Evolutionary conservation across 1,284 basidiomycete genomes (phyloP), one percentile per base, ranked within the genome.

Genomic region (Marasmius fiardii): DNA sequence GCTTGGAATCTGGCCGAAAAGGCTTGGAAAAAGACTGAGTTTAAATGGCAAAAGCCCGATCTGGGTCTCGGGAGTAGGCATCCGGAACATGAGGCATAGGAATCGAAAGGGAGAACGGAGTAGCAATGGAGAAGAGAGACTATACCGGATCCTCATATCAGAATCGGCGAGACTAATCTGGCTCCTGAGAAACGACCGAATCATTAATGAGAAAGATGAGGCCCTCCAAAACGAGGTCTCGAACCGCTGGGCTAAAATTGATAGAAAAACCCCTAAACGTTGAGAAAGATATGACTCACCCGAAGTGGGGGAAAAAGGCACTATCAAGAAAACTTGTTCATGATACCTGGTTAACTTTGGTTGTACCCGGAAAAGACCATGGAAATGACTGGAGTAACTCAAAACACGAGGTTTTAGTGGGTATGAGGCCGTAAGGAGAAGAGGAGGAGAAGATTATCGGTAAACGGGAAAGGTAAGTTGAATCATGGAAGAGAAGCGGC

Each of bases 121-220:
- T n/a, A n/a, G n/a, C n/a, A n/a, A n/a, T n/a, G 47, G 47, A 24
- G 23, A 50, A 26, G 31, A 7, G 18, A 2, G 53, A 5, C 53
- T 55, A 8, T 51, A 31, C n/a, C 12, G 35, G 3, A 55, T 51
- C 16, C 11, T 55, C 5, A 33, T 55, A 16, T 51, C 47, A 3
- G 47, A 55, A 51, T 24, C 47, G 0, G 28, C 53, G 1, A 12
- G 20, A 10, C 53, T 55, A 1, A 21, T 50, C n/a, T 55, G 53
- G 53, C 18, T 31, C 16, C 4, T 55, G n/a, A 7, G 53, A 7
- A 55, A 55, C 20, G 43, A 55, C n/a, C 50, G 53, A 37, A 26
- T 50, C 23, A 35, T 55, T 1, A 21, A 55, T 8, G n/a, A 39
- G 6, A 35, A 21, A 50, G 33, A 50, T 33, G 47, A 35, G 21